phyloP scores from a whole-genome alignment of 495 filamentous ascomycete genomes.

The Geoglossum glabrum region DNA sequence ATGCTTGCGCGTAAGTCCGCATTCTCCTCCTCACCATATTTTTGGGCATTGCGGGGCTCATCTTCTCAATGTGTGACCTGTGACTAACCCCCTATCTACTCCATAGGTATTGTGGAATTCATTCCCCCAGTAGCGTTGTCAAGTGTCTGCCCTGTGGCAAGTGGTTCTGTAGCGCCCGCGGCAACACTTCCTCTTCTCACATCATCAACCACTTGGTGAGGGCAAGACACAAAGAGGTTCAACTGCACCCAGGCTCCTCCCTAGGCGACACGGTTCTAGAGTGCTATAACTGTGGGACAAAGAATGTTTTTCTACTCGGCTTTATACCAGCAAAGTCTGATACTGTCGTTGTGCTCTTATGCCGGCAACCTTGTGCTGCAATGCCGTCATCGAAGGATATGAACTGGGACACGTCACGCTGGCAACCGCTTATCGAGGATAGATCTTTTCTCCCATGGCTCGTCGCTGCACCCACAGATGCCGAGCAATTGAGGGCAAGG shows the following conservation, averaged over 20 bases:
- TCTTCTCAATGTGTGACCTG: background rate
- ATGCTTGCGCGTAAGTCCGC: slow-evolving; percentile 81
- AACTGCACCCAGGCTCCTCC: slow-evolving; percentile 84
- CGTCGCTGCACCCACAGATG: slow-evolving; percentile 71
- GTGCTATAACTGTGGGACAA: slow-evolving; percentile 98
- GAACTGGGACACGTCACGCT: slow-evolving; percentile 98
- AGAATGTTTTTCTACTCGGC: slow-evolving; percentile 97
- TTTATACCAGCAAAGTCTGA: slow-evolving; percentile 99
- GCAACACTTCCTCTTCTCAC: slow-evolving; percentile 90
- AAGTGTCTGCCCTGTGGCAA: slow-evolving; percentile 92
- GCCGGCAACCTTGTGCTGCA: slow-evolving; percentile 87
- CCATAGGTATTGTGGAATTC: slow-evolving; percentile 88
- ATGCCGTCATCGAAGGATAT: slow-evolving; percentile 97
- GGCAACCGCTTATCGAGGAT: slow-evolving; percentile 95
- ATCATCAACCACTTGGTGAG: slow-evolving; percentile 97
- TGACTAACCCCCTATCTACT: background rate
- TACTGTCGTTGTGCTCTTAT: slow-evolving; percentile 90
- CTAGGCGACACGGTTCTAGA: slow-evolving; percentile 93
- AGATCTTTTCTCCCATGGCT: slow-evolving; percentile 92
- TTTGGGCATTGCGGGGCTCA: background rate
- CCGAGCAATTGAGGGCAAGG: slow-evolving; percentile 85
- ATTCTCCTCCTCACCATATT: background rate
- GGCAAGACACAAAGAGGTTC: slow-evolving; percentile 95
- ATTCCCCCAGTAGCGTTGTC: slow-evolving; percentile 84
- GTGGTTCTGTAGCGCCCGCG: slow-evolving; percentile 97